These are phyloP conservation scores for Fusarium redolens DNA, from an alignment of 2,329 filamentous ascomycete species.

Conservation along the genomic window DNA sequence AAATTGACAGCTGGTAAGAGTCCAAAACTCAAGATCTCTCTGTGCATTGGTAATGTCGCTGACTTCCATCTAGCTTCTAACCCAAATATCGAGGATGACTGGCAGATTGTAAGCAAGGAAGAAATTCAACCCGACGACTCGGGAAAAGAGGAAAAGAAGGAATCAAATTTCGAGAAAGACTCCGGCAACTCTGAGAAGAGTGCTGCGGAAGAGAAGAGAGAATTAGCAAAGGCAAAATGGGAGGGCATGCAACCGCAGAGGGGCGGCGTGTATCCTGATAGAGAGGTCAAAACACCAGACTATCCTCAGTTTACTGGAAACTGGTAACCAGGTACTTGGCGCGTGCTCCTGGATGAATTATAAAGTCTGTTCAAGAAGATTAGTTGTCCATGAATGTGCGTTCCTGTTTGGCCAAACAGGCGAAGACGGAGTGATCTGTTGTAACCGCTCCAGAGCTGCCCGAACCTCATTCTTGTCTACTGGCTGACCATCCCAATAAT, in stretches of 20 bases:
- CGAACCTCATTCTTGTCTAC: background rate
- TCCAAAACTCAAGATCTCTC: background rate
- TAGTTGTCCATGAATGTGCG: background rate
- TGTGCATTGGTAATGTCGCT: accelerated
- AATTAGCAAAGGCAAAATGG: background rate
- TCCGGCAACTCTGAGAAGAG: background rate
- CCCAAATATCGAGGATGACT: slow-evolving; percentile 1
- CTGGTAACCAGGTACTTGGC: background rate
- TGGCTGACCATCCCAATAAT: background rate
- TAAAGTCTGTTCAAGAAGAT: background rate
- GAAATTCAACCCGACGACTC: background rate
- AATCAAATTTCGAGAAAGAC: accelerated
- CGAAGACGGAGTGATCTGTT: background rate
- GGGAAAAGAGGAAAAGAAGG: background rate
- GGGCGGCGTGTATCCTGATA: background rate
- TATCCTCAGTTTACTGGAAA: slow-evolving; percentile 2
- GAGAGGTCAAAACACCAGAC: background rate
- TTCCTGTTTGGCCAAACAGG: background rate
- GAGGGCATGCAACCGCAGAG: background rate
- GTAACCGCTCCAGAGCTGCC: background rate
- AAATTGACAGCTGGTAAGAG: background rate
- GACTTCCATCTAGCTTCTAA: background rate
- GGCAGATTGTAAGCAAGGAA: slow-evolving; percentile 13
- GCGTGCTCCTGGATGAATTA: accelerated
- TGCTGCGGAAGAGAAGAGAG: background rate